Base-by-base conservation (phyloP, 2,329 filamentous ascomycete genomes). In the Aspergillus sp. region DNA sequence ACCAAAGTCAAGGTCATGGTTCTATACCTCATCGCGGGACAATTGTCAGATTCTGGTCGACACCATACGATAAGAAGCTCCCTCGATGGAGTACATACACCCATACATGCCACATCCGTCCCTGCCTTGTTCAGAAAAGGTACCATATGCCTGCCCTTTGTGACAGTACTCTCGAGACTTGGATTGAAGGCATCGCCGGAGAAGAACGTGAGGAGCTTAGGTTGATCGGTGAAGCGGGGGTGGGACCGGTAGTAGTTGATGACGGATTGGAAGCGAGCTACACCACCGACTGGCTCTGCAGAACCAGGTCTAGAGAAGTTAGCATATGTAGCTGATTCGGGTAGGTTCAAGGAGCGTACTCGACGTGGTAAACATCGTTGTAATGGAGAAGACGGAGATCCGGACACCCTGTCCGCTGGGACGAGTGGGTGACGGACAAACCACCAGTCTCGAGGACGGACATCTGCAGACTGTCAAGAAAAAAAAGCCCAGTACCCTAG, bases 101-200 rank as follows among this genome's bases (percentile, higher is more conserved):
- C 89, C 44, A 94, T 77, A 64, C 87, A 90, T n/a, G 89, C 85
- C 39, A 84, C 86, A 62, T 88, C 79, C 1, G 88, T 93, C 3
- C 84, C 82, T 55, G 90, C 81, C 20, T 77, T 74, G 65, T 95
- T 95, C 41, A 96, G 70, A 7, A 93, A 78, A 0, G 88, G 85
- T 7, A 95, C 83, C 90, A 95, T 95, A 68, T 95, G 90, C 56
- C 83, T 64, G 76, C 88, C 90, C 71, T 95, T 95, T 2, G 90
- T 95, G 30, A 95, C 83, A 15, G 85, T 87, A 60, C 86, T 91
- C 69, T 95, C 90, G 49, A 95, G 72, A 59, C 87, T 91, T 0
- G 90, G 90, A 64, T 95, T 95, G 70, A 93, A 96, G 7, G 85
- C 89, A 76, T 95, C 90, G 33, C 90, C 90, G 2, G 89, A 95